phyloP scores from a whole-genome alignment of 2,329 filamentous ascomycete species.

The Cladophialophora bantiana region DNA sequence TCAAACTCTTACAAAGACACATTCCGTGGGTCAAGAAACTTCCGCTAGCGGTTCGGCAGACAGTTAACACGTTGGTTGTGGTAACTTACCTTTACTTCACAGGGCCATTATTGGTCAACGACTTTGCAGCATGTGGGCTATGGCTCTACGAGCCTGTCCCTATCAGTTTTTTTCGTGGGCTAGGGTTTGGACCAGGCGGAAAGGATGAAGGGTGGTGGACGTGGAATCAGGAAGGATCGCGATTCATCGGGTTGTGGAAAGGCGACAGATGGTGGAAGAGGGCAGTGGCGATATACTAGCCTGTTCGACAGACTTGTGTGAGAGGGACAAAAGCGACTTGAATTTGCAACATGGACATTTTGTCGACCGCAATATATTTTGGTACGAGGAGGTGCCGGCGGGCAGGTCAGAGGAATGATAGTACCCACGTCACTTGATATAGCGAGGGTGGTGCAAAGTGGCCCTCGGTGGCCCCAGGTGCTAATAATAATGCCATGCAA shows the following conservation, averaged over 20 bases:
- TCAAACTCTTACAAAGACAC: slow-evolving; percentile 37
- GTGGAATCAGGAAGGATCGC: slow-evolving; percentile 54
- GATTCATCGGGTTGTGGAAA: slow-evolving; percentile 35
- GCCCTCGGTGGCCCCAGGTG: neutral
- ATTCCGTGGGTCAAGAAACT: slow-evolving; percentile 49
- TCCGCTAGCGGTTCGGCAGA: slow-evolving; percentile 57
- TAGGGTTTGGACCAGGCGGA: slow-evolving; percentile 65
- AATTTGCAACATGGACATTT: neutral
- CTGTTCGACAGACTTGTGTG: neutral
- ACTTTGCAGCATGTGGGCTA: slow-evolving; percentile 74
- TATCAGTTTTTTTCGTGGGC: slow-evolving; percentile 69
- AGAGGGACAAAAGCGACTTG: neutral
- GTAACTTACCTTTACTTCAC: slow-evolving; percentile 73
- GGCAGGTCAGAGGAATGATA: neutral
- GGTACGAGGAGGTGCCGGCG: neutral
- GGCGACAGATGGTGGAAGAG: slow-evolving; percentile 40
- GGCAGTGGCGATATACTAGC: slow-evolving; percentile 40
- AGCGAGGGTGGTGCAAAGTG: neutral
- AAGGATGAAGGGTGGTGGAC: slow-evolving; percentile 71
- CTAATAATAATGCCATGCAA: neutral
- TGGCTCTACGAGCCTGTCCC: slow-evolving; percentile 88
- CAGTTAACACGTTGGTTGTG: slow-evolving; percentile 68
- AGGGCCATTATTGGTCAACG: slow-evolving; percentile 71
- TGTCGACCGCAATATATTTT: neutral
- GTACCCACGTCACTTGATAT: slow-evolving; percentile 3